Evolutionary conservation across 2,329 filamentous ascomycete species (phyloP).

Genomic region (Pseudophaeomoniella oleicola): DNA sequence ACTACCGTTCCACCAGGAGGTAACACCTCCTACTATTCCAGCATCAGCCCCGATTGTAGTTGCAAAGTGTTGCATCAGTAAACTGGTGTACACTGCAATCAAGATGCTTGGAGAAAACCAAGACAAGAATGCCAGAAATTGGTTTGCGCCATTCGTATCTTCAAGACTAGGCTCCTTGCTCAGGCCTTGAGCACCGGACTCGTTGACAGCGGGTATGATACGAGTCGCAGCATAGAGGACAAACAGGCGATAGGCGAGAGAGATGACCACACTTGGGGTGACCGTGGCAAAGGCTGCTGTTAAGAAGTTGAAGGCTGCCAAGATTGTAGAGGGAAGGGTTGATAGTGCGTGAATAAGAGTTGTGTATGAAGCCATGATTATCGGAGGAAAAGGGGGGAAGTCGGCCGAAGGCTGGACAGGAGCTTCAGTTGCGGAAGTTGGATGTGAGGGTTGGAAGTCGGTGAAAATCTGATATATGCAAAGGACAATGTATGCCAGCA

Average conservation of each 20-base stretch:
- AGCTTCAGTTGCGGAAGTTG: slow-evolving; percentile 36
- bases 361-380: slow-evolving; percentile 97
- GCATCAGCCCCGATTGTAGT: slow-evolving; percentile 46
- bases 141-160: slow-evolving; percentile 68
- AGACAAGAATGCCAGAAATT: slow-evolving; percentile 66
- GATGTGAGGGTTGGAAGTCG: slow-evolving; percentile 62
- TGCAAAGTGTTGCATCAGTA: slow-evolving; percentile 90
- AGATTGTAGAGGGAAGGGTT: slow-evolving; percentile 67
- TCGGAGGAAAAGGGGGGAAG: slow-evolving; percentile 87
- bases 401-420: slow-evolving; percentile 53
- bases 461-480: slow-evolving; percentile 99
- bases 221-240: slow-evolving; percentile 92
- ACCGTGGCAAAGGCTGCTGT: slow-evolving; percentile 89
- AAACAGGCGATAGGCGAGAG: slow-evolving; percentile 79
- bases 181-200: slow-evolving; percentile 68
- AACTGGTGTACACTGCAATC: slow-evolving; percentile 89
- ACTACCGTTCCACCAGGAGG: slow-evolving; percentile 52
- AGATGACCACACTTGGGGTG: slow-evolving; percentile 90
- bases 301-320: slow-evolving; percentile 72
- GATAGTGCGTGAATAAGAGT: slow-evolving; percentile 75
- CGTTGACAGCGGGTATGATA: slow-evolving; percentile 86
- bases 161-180: slow-evolving; percentile 76
- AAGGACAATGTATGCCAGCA: slow-evolving; percentile 96
- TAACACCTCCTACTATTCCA: slow-evolving; percentile 43
- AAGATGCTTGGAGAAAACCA: slow-evolving; percentile 93